Evolutionary conservation across 2,329 filamentous ascomycete species (phyloP), one percentile per base, ranked within the genome.

Genomic region (Graphium sp.): DNA sequence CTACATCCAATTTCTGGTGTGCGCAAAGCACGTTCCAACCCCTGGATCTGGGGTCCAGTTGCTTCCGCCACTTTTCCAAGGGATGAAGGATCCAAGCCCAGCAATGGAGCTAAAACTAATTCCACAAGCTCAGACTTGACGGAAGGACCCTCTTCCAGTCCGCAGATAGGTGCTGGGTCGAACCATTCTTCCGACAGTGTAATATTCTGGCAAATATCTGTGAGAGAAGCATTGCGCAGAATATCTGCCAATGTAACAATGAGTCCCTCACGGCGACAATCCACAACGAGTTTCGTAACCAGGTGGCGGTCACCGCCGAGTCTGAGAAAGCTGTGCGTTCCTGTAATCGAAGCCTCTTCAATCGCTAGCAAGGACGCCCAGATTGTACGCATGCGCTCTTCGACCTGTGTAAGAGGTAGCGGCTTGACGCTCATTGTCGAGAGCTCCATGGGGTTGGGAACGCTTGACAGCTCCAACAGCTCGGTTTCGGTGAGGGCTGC

Each of bases 51-150:
- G 2, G 58, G 47, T 1, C 58, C 46, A 0, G 62, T 56, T 1
- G 62, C 60, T 31, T 63, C 58, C 1, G 58, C 49, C 0, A 61
- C 52, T 30, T 66, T 62, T 11, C 56, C 48, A 26, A 67, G 53
- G 4, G 15, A 18, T 9, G 24, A 21, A 24, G 24, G 10, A 8
- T 58, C 48, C 2, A 58, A 50, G 0, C 52, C 52, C 1, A 65
- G 41, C 32, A 53, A 54, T 0, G 58, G 53, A 0, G 50, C 53
- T 6, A 64, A 48, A 5, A 53, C 41, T 3, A 8, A 17, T 16
- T 16, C 18, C 9, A 31, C 11, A 12, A 26, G 13, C 9, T 18
- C 13, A 7, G 20, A 7, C 15, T 20, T 9, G 14, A 23, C 16
- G 18, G 19, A 26, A 6, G 14, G 7, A 7, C 27, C 29, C 14